Evolutionary conservation across 1,139 yeast genomes (phyloP).

Genomic region (Candida gigantensis): DNA sequence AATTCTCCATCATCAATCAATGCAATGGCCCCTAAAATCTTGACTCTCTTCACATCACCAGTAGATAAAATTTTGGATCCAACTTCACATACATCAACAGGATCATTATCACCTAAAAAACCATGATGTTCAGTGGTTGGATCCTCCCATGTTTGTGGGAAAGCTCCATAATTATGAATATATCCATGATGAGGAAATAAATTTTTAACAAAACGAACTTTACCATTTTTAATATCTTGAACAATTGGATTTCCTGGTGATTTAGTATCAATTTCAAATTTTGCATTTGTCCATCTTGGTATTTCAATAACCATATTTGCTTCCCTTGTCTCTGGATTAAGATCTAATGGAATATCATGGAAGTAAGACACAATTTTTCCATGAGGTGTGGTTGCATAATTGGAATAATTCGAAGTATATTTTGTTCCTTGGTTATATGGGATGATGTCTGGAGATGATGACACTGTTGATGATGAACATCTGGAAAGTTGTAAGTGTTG

Average conservation of each 20-base stretch:
- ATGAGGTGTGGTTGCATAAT: conserved; percentile 57
- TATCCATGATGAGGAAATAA: conserved; percentile 90
- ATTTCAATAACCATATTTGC: conserved; percentile 88
- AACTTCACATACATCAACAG: conserved; percentile 87
- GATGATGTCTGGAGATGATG: conserved; percentile 13
- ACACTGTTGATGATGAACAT: conserved; percentile 7
- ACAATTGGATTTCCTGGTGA: conserved; percentile 73
- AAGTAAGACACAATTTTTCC: conserved; percentile 66
- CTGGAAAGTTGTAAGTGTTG: conserved; percentile 22
- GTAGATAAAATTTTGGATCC: conserved; percentile 71
- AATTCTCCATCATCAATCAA: conserved; percentile 90
- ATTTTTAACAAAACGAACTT: conserved; percentile 81
- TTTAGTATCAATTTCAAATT: conserved; percentile 77
- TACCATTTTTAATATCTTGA: conserved; percentile 84
- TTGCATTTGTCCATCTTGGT: conserved; percentile 90
- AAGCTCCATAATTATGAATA: conserved; percentile 90
- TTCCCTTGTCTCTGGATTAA: conserved; percentile 63
- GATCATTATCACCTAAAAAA: conserved; percentile 85
- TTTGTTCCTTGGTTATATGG: conserved; percentile 34
- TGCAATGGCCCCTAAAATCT: conserved; percentile 84
- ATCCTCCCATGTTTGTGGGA: conserved; percentile 96
- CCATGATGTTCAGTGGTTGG: conserved; percentile 67
- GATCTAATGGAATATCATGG: conserved; percentile 74
- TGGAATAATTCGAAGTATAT: conserved; percentile 32
- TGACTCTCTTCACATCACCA: conserved; percentile 80